These are phyloP conservation scores for Lophiostoma macrostomum DNA, from an alignment of 495 filamentous ascomycete genomes.

Conservation along the genomic window DNA sequence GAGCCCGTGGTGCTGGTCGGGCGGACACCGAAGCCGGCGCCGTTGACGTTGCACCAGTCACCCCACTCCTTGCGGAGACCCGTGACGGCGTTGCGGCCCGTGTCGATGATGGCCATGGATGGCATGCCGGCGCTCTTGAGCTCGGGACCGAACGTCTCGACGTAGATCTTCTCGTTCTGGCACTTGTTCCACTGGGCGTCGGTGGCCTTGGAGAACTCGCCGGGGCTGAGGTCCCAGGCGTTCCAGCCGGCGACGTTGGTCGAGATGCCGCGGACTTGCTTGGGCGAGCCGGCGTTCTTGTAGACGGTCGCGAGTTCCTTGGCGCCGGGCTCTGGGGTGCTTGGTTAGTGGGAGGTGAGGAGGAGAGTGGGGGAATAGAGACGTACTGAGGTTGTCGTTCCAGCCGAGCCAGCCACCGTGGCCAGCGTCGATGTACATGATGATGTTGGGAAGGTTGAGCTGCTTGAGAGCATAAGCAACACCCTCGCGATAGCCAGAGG, in stretches of 20 bases:
- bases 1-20: constrained; percentile 62
- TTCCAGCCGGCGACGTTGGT: constrained; percentile 84
- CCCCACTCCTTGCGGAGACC: constrained; percentile 62
- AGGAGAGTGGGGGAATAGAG: not conserved
- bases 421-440: constrained; percentile 82
- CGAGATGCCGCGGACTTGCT: constrained; percentile 65
- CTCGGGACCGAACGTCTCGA: constrained; percentile 62
- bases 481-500: constrained; percentile 63
- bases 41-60: constrained; percentile 81
- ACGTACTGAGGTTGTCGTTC: constrained; percentile 62
- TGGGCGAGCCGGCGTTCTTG: constrained; percentile 61
- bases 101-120: constrained; percentile 71
- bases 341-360: not conserved
- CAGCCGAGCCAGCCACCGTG: constrained; percentile 83
- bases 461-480: constrained; percentile 68
- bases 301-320: constrained; percentile 65
- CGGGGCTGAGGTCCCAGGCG: constrained; percentile 47
- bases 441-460: constrained; percentile 72
- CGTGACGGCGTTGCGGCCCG: constrained; percentile 64
- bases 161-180: constrained; percentile 68
- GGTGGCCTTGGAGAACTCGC: constrained; percentile 32
- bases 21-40: constrained; percentile 70
- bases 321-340: constrained; percentile 55
- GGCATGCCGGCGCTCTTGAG: constrained; percentile 62
- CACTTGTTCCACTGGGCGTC: constrained; percentile 33